Evolutionary conservation across 2,329 filamentous ascomycete genomes (phyloP), one percentile per base, ranked within the genome.

Genomic region (Westerdykella sp.): DNA sequence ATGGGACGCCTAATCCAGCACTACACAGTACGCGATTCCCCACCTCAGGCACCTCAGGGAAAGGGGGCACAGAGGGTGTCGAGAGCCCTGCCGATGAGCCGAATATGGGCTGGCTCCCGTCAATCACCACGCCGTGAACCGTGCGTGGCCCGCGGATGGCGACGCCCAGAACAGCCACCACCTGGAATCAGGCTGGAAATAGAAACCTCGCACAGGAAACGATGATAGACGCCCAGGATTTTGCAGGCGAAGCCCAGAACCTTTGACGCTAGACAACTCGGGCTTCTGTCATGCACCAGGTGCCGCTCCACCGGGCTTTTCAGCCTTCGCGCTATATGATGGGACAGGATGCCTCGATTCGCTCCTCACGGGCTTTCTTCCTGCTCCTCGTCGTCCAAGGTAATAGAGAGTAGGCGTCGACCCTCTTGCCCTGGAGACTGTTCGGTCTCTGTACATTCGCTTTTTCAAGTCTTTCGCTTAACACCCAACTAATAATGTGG

Each of bases 371-470:
- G 51, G 44, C 50, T 50, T 50, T 54, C 56, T 52, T 50, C 55
- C 36, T 22, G n/a, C 25, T 16, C 41, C 47, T 37, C 44, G 42
- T 43, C 44, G 35, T 38, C 54, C 45, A 44, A 34, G 46, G 34
- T 46, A 54, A 49, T 54, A 54, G 37, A 40, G 39, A 14, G 41
- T 39, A 43, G 50, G 52, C 45, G 40, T 47, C 43, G 47, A 44
- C 49, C 44, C 50, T 49, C 51, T 47, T 40, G 40, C 22, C 32
- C 34, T 58, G 56, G 62, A 59, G 55, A 56, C 54, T 50, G 50
- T 42, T 34, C 52, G 55, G 54, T 60, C 62, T 65, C 62, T 46
- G 59, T 67, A 60, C 63, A 64, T 57, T 68, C 65, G 62, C 63
- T 67, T 58, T 55, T 50, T 42, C 39, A 38, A 37, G 45, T 56